Evolutionary conservation across 352 stramenopile species (phyloP), one percentile per base, ranked within the genome.

Genomic region (Phytopythium oedochilum): DNA sequence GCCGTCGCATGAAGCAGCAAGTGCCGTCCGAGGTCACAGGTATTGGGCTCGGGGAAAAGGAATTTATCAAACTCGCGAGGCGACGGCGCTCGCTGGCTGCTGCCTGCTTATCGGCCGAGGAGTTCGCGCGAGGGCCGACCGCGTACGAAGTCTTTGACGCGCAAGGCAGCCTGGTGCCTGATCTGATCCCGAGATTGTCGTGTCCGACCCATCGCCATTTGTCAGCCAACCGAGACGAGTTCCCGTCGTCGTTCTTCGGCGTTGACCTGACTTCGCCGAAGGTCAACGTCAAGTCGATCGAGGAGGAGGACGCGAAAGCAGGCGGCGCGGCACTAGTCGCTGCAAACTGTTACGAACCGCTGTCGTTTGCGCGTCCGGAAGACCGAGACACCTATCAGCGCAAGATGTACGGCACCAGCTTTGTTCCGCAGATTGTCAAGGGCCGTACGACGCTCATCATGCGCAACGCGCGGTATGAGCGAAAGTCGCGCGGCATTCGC

Each of bases 401-500:
- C 12, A 76, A 68, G 59, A 73, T 87, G 64, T 85, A 85, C 40
- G 71, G 76, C 35, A 82, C 71, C 5, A 56, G 43, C 6, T 87
- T 87, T 55, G 62, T 83, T 20, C 76, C 76, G 18, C 75, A 82
- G 47, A 39, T 57, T 18, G 29, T 85, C 17, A 73, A 71, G 12
- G 68, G 64, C 3, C 55, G 59, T 31, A 71, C 63, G 32, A 83
- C 74, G 11, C 44, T 83, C 20, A 70, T 83, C 28, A 60, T 75
- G 44, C 67, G 71, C 17, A 79, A 77, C 53, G 66, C 77, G 17
- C 57, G 57, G 15, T 87, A 80, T 45, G 67, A 80, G 58, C 71
- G 76, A 39, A 83, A 83, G 40, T 82, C 76, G 10, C 83, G 67
- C 3, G 74, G 76, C 9, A 78, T 85, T 23, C 71, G 67, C 15